These are phyloP conservation scores for Epichloe baconii DNA, from an alignment of 2,329 filamentous ascomycete species.

Conservation along the genomic window DNA sequence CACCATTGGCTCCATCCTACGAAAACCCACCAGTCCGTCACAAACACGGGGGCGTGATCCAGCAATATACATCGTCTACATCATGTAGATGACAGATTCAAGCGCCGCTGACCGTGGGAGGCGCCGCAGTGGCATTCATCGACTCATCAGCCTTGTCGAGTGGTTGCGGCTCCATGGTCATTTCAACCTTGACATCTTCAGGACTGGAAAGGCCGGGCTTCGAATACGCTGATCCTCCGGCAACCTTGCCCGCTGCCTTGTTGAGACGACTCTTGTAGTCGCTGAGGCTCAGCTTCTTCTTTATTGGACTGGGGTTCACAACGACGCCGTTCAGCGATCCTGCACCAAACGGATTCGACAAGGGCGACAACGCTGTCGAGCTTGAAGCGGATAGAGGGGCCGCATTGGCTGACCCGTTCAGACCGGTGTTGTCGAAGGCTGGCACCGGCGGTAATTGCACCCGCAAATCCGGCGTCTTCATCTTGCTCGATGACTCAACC, in stretches of 20 bases:
- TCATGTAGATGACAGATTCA: conserved; percentile 12
- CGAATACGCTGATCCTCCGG: conserved; percentile 14
- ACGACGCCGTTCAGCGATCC: conserved; percentile 28
- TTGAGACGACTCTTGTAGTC: conserved; percentile 50
- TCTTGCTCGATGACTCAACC: conserved; percentile 13
- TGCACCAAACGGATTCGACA: conserved; percentile 31
- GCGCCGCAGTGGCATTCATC: conserved; percentile 3
- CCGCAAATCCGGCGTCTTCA: conserved; percentile 31
- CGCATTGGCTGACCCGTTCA: conserved; percentile 14
- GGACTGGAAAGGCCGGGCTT: conserved; percentile 23
- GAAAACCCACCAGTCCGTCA: neutral
- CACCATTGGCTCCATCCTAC: neutral
- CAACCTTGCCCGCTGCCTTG: conserved; percentile 32
- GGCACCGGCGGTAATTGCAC: conserved; percentile 47
- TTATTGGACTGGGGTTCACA: conserved; percentile 44
- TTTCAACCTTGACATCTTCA: conserved; percentile 24
- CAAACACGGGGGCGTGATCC: neutral
- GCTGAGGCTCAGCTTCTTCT: conserved; percentile 55
- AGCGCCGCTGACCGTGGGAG: conserved; percentile 13
- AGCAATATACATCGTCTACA: neutral
- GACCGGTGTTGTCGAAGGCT: conserved; percentile 28
- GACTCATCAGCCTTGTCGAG: conserved; percentile 17
- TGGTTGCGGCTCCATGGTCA: conserved; percentile 18
- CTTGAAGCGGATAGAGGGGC: conserved; percentile 35
- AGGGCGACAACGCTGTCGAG: conserved; percentile 36